Base-by-base conservation (phyloP, 2,329 filamentous ascomycete species). In the Fusarium sacchari region DNA sequence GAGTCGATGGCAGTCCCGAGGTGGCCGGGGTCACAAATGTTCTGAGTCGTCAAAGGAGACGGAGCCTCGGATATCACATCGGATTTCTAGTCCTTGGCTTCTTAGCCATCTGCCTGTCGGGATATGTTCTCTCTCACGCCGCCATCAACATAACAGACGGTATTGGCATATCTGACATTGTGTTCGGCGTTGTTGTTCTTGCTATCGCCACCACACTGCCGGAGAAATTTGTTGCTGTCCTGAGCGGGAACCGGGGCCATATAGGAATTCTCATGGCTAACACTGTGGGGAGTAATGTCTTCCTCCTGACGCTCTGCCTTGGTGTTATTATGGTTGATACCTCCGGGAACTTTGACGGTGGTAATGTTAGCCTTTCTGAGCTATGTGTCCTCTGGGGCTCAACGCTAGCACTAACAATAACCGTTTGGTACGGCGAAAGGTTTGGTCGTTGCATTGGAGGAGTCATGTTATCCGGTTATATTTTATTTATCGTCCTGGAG, bases 301-400 rank as follows among this genome's bases (percentile, higher is more conserved):
- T 60, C 10, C 57, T 60, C 1, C 17, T 60, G 2, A 40, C 34
- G 3, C 57, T 53, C 6, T 60, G 26, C 34, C 4, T 60, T 0
- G 57, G 57, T 0, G 32, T 40, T 32, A 22, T 53, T 1, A 53
- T 60, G 57, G 22, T 60, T 7, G 26, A 60, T 26, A 60, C 57
- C 17, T 14, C 34, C 1, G 57, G 44, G 9, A 2, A 40, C 0
- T 26, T 32, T 14, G 18, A 53, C 32, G 24, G 26, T 4, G 13
- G 13, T 0, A 26, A 40, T 7, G 3, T 53, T 0, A 32, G 14
- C 0, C 0, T 32, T 6, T 0, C 26, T 14, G 44, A 60, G 57
- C 34, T 60, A 13, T 60, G 4, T 6, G 20, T 53, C 2, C 44
- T 60, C 17, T 60, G 57, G 44, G 17, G 44, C 22, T 60, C 57